phyloP scores from a whole-genome alignment of 139 green algal species.

The Closterium sp. region DNA sequence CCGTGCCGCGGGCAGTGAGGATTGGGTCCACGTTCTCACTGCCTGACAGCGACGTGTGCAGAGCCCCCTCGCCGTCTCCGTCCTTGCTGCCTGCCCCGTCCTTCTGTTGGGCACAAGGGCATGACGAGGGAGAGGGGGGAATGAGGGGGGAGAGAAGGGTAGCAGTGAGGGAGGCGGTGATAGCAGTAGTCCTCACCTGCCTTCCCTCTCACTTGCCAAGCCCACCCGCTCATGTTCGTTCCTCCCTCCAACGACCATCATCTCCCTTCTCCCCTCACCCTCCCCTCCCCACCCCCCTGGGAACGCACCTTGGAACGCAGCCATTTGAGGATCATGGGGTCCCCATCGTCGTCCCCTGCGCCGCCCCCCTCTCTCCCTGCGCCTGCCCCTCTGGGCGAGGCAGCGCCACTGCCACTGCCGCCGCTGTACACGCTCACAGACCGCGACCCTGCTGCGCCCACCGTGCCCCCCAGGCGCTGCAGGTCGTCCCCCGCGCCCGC shows the following conservation, averaged over 20 bases:
- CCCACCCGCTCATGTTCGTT: background rate
- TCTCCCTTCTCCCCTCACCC: background rate
- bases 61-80: background rate
- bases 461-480: background rate
- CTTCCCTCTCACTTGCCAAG: background rate
- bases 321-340: background rate
- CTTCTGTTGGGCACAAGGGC: background rate
- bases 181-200: too few relatives aligned
- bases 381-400: background rate
- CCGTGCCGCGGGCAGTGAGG: background rate
- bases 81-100: background rate
- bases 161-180: background rate
- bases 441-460: background rate
- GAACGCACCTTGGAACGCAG: background rate
- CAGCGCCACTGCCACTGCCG: background rate
- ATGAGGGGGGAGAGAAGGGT: too few relatives aligned
- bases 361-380: too few relatives aligned
- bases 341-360: background rate
- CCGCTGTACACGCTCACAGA: background rate
- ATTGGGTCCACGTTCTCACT: background rate
- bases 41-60: background rate
- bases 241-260: background rate
- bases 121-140: too few relatives aligned
- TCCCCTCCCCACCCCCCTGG: too few relatives aligned
- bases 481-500: background rate